These are phyloP conservation scores for Cyclotella distinguenda DNA, from an alignment of 108 stramenopile species.

Conservation along the genomic window DNA sequence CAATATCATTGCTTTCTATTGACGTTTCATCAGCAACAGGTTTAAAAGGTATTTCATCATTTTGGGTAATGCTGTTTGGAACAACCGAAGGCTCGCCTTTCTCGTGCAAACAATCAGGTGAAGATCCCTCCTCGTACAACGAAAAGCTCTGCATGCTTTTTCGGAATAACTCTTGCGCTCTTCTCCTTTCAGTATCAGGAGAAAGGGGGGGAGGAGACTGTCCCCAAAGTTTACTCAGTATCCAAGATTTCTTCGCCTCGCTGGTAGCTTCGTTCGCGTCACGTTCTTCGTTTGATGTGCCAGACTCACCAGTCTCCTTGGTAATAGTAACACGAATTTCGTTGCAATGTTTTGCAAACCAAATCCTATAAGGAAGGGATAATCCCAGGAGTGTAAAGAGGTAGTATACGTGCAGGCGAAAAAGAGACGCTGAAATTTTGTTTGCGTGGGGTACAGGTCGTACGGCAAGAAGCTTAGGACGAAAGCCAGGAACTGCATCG, in stretches of 20 bases:
- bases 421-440: constrained; percentile 43
- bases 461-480: constrained; percentile 66
- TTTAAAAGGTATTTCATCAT: too few relatives aligned
- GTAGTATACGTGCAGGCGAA: constrained; percentile 64
- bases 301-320: constrained; percentile 63
- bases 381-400: constrained; percentile 67
- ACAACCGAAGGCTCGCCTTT: not conserved
- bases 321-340: constrained; percentile 77
- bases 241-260: constrained; percentile 34
- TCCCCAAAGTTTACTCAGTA: constrained; percentile 27
- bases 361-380: constrained; percentile 81
- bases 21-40: not conserved
- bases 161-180: constrained; percentile 37
- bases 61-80: too few relatives aligned
- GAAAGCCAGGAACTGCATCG: constrained; percentile 65
- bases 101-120: not conserved
- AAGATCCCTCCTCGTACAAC: constrained; percentile 33
- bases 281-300: constrained; percentile 4
- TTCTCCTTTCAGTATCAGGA: constrained; percentile 19
- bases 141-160: constrained; percentile 50
- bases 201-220: constrained; percentile 1
- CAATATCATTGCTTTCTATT: constrained; percentile 1
- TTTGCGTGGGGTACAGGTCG: constrained; percentile 44
- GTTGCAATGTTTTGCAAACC: constrained; percentile 84
- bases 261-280: not conserved